Evolutionary conservation across 768 basidiomycete genomes (phyloP), one percentile per base, ranked within the genome.

Genomic region (Pleurotus tuoliensis): DNA sequence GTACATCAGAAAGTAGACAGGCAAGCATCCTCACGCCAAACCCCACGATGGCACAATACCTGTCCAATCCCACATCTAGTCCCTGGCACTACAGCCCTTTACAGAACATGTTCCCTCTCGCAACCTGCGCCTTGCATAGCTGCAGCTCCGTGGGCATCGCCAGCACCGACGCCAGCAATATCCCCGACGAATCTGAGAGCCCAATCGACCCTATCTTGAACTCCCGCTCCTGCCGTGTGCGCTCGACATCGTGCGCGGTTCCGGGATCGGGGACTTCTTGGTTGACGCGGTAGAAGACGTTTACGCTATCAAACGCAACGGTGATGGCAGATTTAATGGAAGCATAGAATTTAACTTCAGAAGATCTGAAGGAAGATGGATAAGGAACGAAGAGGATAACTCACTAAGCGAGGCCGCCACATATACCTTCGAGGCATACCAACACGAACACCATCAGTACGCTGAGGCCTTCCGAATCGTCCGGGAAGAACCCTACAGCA

Each of bases 181-280:
- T 92, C 0, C 92, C 92, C 13, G 82, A 76, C 24, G 87, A 88
- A 67, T 95, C 93, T 5, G 91, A 78, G 58, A 94, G 87, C 1
- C 94, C 94, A 45, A 96, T 86, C 2, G 89, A 89, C 5, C 92
- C 92, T 54, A 96, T 95, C 77, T 85, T 86, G 73, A 94, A 94
- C 71, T 94, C 93, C 45, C 85, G 80, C 64, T 90, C 89, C 67
- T 93, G 91, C 65, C 81, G 78, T 24, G 79, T 75, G 39, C 82
- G 78, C 64, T 88, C 88, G 39, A 74, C 64, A 59, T 85, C 80
- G 56, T 78, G 73, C 50, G 69, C 70, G 15, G 73, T 69, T 25
- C 72, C 69, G 4, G 78, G 68, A 58, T 82, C 76, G 5, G 77
- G 80, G 3, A 74, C 76, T 61, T 90, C 89, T 61, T 90, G 89